Conservation (phyloP, 116 monocot genomes). For the Zostera marina region DNA sequence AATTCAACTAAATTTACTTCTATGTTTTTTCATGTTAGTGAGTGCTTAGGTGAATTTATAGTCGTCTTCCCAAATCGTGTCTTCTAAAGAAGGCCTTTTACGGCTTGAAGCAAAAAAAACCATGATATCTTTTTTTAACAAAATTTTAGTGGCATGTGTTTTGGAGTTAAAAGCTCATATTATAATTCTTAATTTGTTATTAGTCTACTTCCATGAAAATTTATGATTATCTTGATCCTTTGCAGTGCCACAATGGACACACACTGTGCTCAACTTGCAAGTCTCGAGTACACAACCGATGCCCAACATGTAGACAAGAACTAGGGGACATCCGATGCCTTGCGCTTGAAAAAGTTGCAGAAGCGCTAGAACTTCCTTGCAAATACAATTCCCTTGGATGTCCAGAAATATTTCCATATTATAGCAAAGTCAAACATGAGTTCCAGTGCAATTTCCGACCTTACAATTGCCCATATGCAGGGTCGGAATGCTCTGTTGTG, state of each 20-base stretch:
- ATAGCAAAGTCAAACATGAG: conserved; percentile 37
- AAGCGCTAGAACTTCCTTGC: conserved; percentile 42
- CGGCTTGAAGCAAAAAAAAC: too few relatives aligned
- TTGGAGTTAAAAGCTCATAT: too few relatives aligned
- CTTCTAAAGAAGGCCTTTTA: too few relatives aligned
- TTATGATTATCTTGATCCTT: neutral
- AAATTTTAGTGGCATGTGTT: too few relatives aligned
- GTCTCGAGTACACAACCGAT: conserved; percentile 42
- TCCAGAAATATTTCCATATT: conserved; percentile 31
- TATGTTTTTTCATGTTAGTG: too few relatives aligned
- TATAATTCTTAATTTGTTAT: too few relatives aligned
- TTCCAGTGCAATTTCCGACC: conserved; percentile 38
- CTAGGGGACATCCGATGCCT: conserved; percentile 48
- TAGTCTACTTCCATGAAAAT: too few relatives aligned
- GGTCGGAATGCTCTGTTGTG: conserved; percentile 32
- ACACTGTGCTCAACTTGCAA: conserved; percentile 54
- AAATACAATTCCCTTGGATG: conserved; percentile 26
- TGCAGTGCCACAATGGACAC: conserved; percentile 57
- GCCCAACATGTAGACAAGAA: conserved; percentile 50
- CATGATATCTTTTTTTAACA: too few relatives aligned
- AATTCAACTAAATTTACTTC: too few relatives aligned
- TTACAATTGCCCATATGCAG: conserved; percentile 44
- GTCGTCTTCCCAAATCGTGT: too few relatives aligned
- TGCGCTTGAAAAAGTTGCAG: conserved; percentile 44
- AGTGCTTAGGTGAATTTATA: too few relatives aligned